Percentiles rank a stretch among this genome's conserved stretches.
Evolutionary conservation across 2,329 filamentous ascomycete species (phyloP).

Genomic region (Sporothrix luriei): DNA sequence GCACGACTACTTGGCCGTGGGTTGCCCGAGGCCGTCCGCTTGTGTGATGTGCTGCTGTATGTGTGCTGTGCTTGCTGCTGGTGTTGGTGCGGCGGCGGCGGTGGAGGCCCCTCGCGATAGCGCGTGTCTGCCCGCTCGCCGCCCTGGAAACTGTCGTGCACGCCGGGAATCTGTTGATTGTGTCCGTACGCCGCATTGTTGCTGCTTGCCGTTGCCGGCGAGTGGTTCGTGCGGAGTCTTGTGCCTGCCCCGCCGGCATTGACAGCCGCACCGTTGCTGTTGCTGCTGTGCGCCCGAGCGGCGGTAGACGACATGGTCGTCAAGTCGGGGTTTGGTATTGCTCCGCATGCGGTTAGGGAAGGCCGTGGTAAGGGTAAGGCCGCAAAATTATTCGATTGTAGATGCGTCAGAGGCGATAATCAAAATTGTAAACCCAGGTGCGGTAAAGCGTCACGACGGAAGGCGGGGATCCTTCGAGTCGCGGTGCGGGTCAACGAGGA

Average conservation of each 20-base stretch:
- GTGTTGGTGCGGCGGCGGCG: constrained; percentile 14
- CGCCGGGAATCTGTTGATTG: constrained; percentile 24
- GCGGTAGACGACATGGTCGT: constrained; percentile 49
- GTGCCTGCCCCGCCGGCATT: constrained; percentile 41
- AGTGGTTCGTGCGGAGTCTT: constrained; percentile 43
- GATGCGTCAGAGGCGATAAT: neutral
- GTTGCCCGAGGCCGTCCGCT: constrained; percentile 61
- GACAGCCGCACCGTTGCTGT: constrained; percentile 43
- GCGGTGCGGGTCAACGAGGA: constrained; percentile 32
- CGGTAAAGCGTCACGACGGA: neutral
- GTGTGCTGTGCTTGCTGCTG: constrained; percentile 11
- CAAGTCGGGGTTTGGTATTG: neutral
- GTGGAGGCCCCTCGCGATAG: constrained; percentile 44
- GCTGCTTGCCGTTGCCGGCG: constrained; percentile 13
- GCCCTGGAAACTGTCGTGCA: constrained; percentile 35
- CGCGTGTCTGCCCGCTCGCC: constrained; percentile 40
- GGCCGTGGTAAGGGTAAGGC: neutral
- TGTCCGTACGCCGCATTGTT: constrained; percentile 28
- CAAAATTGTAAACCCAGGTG: too few species aligned
- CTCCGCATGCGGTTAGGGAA: neutral
- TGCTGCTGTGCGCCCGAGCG: constrained; percentile 46
- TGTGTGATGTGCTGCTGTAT: constrained; percentile 52
- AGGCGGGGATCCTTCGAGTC: constrained; percentile 23
- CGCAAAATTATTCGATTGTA: neutral
- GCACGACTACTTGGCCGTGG: constrained; percentile 54